A percentile compares a stretch with the other conserved stretches of the same genome.
Conservation (phyloP, 2,329 filamentous ascomycete genomes). For the Exophiala alcalophila region DNA sequence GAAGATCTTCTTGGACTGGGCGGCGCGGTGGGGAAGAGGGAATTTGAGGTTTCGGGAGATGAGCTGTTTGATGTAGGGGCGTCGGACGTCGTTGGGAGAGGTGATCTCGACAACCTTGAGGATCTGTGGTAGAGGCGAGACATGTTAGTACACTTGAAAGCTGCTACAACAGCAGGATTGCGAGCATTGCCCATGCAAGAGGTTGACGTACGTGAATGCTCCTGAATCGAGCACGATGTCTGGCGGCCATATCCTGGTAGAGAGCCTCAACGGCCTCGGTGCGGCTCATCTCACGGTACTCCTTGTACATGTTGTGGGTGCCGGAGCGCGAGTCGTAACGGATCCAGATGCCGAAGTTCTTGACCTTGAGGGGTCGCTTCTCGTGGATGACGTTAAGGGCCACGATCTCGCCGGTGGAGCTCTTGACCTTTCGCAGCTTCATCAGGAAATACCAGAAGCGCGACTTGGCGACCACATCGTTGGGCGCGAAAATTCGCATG, state of each 20-base stretch:
- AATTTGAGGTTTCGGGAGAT: conserved; percentile 92
- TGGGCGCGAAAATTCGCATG: conserved; percentile 99
- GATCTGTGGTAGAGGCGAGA: conserved; percentile 59
- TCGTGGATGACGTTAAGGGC: conserved; percentile 94
- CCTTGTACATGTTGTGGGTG: conserved; percentile 99
- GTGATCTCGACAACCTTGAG: conserved; percentile 97
- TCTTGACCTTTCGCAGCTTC: conserved; percentile 99
- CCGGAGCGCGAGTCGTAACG: conserved; percentile 99
- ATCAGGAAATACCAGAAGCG: conserved; percentile 99
- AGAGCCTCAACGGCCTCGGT: conserved; percentile 92
- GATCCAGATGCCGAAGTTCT: conserved; percentile 99
- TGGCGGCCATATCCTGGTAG: conserved; percentile 99
- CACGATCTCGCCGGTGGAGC: conserved; percentile 99
- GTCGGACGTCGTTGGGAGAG: conserved; percentile 91
- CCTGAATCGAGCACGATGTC: conserved; percentile 96
- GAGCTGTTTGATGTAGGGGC: conserved; percentile 99
- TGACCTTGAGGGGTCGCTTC: conserved; percentile 99
- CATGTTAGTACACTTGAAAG: not conserved
- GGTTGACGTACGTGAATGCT: conserved; percentile 83
- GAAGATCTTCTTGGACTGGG: conserved; percentile 89
- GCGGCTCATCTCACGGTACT: conserved; percentile 99
- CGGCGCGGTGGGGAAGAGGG: conserved; percentile 94
- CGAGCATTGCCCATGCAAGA: too few species aligned
- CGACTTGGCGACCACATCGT: conserved; percentile 97
- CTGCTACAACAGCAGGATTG: not conserved